A percentile compares a stretch with the other conserved stretches of the same genome.
Conservation (phyloP, 2,329 filamentous ascomycete species). For the Fusarium napiforme region DNA sequence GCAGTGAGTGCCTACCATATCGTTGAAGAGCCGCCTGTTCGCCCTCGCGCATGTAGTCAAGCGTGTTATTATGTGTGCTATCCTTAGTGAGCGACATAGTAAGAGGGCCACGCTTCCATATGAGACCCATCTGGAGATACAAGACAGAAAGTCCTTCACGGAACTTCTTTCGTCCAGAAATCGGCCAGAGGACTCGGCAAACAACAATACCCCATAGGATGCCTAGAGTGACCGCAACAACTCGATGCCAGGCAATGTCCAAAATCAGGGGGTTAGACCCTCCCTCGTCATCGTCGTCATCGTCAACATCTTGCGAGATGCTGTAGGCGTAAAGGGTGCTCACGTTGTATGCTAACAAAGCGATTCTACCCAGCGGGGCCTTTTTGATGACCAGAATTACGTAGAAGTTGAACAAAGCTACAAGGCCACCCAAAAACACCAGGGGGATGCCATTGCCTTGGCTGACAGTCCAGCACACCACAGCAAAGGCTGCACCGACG, state of each 20-base stretch:
- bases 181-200: constrained; percentile 91
- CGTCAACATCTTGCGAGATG: constrained; percentile 80
- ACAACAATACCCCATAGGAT: constrained; percentile 93
- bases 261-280: constrained; percentile 85
- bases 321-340: constrained; percentile 95
- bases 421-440: constrained; percentile 83
- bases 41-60: constrained; percentile 84
- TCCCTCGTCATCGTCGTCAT: constrained; percentile 89
- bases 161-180: constrained; percentile 87
- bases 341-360: constrained; percentile 95
- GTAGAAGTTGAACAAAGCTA: constrained; percentile 87
- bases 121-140: constrained; percentile 92
- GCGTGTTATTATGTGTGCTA: constrained; percentile 60
- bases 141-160: constrained; percentile 90
- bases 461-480: constrained; percentile 81
- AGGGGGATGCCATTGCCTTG: constrained; percentile 79
- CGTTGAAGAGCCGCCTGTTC: constrained; percentile 90
- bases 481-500: constrained; percentile 79
- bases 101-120: constrained; percentile 94
- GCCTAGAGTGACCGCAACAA: constrained; percentile 85
- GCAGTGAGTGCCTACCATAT: constrained; percentile 60
- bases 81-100: constrained; percentile 74
- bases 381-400: constrained; percentile 87
- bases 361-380: constrained; percentile 91
- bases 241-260: constrained; percentile 88